Conservation (phyloP, 306 rosid genomes). For the Cercis canadensis region DNA sequence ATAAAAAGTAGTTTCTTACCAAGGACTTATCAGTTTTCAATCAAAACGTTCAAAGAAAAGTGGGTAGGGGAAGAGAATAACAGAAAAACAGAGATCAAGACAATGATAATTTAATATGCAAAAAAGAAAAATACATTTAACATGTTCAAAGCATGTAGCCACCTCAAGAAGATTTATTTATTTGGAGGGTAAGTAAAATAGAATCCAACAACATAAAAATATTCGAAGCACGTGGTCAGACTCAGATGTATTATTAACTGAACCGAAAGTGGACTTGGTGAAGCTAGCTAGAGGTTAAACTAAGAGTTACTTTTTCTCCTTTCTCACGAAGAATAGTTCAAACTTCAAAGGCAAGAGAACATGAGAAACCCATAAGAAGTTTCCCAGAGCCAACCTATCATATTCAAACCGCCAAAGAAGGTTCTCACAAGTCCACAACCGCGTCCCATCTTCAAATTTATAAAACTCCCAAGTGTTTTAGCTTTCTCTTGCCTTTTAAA, state of each 20-base stretch:
- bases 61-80: too few relatives aligned
- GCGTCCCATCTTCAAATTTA: constrained; percentile 49
- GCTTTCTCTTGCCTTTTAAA: constrained; percentile 20
- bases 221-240: constrained; percentile 58
- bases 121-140: not conserved
- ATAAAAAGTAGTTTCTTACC: too few relatives aligned
- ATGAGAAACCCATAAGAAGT: constrained; percentile 41
- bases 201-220: constrained; percentile 1
- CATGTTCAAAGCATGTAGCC: constrained; percentile 33
- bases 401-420: constrained; percentile 23
- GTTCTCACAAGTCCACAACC: constrained; percentile 24
- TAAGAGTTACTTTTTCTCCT: not conserved
- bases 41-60: not conserved
- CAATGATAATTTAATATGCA: not conserved
- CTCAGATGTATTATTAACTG: not conserved
- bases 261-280: constrained; percentile 32
- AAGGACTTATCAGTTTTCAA: too few relatives aligned
- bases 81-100: not conserved
- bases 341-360: constrained; percentile 14
- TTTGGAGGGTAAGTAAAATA: not conserved
- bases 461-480: constrained; percentile 18
- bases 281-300: constrained; percentile 31
- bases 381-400: constrained; percentile 31
- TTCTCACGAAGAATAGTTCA: constrained; percentile 14
- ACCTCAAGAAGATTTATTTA: not conserved